Evolutionary conservation across 2,329 filamentous ascomycete species (phyloP), one percentile per base, ranked within the genome.

Genomic region (Apiospora aurea): DNA sequence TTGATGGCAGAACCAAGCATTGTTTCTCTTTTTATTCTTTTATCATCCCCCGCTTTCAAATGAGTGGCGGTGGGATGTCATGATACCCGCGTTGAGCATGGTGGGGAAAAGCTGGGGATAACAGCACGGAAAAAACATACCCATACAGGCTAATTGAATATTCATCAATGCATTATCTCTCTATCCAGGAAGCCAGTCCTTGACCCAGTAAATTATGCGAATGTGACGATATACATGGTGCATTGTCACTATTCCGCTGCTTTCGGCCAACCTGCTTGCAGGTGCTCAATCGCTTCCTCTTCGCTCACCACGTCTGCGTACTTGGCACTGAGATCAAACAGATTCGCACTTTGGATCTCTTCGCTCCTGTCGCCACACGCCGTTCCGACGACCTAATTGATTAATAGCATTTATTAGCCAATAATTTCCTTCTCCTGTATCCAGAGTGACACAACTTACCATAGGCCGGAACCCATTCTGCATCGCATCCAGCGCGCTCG

Each of bases 301-400:
- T 85, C 83, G 3, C 75, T 72, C 0, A 86, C 82, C 1, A 85
- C 83, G 75, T 86, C 84, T 1, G 82, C 83, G 76, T 85, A 85
- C 74, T 86, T 86, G 4, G 83, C 81, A 73, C 84, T 79, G 69
- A 86, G 79, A 72, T 86, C 84, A 71, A 85, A 84, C 4, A 85
- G 76, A 73, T 84, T 86, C 2, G 82, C 81, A 24, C 82, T 79
- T 69, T 86, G 84, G 53, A 86, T 85, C 46, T 81, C 80, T 16
- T 81, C 80, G 38, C 81, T 82, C 10, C 83, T 77, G 72, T 86
- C 84, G n/a, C 85, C 84, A 69, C 85, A 86, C 5, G 84, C 84
- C 43, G 81, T 75, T n/a, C 79, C 80, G 14, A 86, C 84, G 18
- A 85, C 81, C 83, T 83, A 49, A 38, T 10, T 43, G 24, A 67